Evolutionary conservation across 2,329 filamentous ascomycete genomes (phyloP).

Genomic region (Ophiocordyceps camponoti-floridani): DNA sequence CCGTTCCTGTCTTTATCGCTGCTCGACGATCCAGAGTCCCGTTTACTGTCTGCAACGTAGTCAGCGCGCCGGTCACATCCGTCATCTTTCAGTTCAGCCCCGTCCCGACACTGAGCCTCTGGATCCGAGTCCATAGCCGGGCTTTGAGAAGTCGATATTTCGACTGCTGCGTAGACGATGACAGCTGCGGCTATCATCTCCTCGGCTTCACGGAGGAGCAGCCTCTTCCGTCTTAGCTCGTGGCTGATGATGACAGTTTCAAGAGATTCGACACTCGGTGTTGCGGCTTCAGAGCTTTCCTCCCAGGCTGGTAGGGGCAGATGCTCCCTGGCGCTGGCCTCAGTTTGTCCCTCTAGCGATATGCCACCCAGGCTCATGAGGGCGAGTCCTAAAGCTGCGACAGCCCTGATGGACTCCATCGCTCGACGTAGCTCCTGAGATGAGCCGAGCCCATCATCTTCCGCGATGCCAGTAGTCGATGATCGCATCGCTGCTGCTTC

Average conservation of each 20-base stretch:
- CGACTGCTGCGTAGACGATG: slow-evolving; percentile 32
- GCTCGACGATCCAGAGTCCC: slow-evolving; percentile 16
- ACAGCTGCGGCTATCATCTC: slow-evolving; percentile 36
- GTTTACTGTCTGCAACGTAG: slow-evolving; percentile 34
- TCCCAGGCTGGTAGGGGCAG: neutral
- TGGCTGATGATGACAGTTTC: slow-evolving; percentile 18
- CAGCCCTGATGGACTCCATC: slow-evolving; percentile 7
- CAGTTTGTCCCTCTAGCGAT: neutral
- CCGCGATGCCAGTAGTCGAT: neutral
- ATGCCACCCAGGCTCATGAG: neutral
- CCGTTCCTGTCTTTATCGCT: slow-evolving; percentile 20
- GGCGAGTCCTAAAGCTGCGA: neutral
- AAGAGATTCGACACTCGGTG: slow-evolving; percentile 29
- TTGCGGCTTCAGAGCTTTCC: slow-evolving; percentile 13
- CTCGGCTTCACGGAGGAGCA: slow-evolving; percentile 27
- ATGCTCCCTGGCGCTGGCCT: neutral
- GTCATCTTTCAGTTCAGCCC: slow-evolving; percentile 15
- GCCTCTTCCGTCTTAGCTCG: slow-evolving; percentile 24
- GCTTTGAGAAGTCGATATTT: slow-evolving; percentile 18
- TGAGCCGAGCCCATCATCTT: neutral
- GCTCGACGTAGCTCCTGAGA: slow-evolving; percentile 4
- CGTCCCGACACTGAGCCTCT: slow-evolving; percentile 11
- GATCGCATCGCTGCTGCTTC: no score
- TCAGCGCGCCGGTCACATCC: slow-evolving; percentile 32
- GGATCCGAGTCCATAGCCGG: slow-evolving; percentile 6